Conservation (phyloP, 1,284 basidiomycete genomes). For the Pyrrhoderma noxium region DNA sequence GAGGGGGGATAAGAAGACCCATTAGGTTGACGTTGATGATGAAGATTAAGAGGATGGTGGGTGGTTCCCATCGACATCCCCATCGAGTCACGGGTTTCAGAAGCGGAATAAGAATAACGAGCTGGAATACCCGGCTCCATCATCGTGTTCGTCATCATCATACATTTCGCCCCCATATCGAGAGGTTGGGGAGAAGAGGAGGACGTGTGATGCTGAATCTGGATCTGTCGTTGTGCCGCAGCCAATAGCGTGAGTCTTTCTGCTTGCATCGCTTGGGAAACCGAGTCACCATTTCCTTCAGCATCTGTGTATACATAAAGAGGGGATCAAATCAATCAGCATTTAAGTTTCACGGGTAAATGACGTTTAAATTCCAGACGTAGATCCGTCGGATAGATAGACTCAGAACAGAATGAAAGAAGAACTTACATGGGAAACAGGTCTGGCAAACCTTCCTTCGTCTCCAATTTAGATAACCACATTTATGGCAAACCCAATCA, state of each 20-base stretch:
- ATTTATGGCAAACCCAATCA: slow-evolving; percentile 84
- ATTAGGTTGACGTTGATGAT: background rate
- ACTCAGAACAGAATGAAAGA: slow-evolving; percentile 15
- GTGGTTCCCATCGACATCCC: background rate
- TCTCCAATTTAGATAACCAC: slow-evolving; percentile 82
- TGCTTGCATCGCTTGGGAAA: slow-evolving; percentile 72
- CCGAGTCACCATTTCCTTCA: slow-evolving; percentile 77
- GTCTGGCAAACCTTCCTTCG: slow-evolving; percentile 83
- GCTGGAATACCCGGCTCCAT: background rate
- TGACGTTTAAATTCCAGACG: no score
- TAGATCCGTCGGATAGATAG: slow-evolving; percentile 11
- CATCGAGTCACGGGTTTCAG: background rate
- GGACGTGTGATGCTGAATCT: slow-evolving; percentile 8
- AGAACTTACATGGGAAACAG: slow-evolving; percentile 67
- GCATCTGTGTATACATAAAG: slow-evolving; percentile 48
- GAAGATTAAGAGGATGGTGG: background rate
- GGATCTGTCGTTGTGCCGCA: slow-evolving; percentile 40
- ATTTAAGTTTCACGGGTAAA: no score
- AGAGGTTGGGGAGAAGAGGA: slow-evolving; percentile 1
- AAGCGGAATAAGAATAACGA: background rate
- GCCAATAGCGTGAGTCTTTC: slow-evolving; percentile 72
- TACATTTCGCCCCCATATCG: no score
- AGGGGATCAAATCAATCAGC: slow-evolving; percentile 17
- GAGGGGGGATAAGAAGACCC: background rate
- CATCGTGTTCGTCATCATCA: background rate